A percentile compares a stretch with the other conserved stretches of the same genome.
Evolutionary conservation across 371 early-diverging fungal species (phyloP).

Genomic region (Zychaea mexicana): DNA sequence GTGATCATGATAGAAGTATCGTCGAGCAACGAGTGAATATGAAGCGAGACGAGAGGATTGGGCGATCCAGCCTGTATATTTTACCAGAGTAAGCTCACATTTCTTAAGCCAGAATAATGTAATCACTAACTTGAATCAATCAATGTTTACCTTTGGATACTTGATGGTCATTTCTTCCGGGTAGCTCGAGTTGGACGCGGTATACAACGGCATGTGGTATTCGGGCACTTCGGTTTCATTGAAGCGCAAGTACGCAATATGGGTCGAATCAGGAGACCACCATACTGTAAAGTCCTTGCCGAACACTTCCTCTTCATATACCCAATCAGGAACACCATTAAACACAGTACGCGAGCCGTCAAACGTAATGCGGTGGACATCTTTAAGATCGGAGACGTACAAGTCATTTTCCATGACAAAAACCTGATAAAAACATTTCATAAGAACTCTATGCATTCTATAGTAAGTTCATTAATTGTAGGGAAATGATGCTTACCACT

Average conservation of each 20-base stretch:
- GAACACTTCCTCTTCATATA: constrained; percentile 96
- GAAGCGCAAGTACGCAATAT: constrained; percentile 83
- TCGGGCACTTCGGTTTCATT: constrained; percentile 86
- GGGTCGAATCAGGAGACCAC: constrained; percentile 89
- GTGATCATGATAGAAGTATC: constrained; percentile 39
- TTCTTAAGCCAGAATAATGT: too few relatives aligned
- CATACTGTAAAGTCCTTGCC: constrained; percentile 70
- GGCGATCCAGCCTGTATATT: constrained; percentile 77
- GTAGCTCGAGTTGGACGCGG: constrained; percentile 58
- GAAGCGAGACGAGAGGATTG: constrained; percentile 83
- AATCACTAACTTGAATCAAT: too few relatives aligned
- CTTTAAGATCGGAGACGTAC: constrained; percentile 70
- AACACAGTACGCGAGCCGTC: constrained; percentile 86
- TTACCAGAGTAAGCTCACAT: too few relatives aligned
- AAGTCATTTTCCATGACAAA: constrained; percentile 90
- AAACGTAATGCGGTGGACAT: constrained; percentile 75
- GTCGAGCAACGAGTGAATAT: constrained; percentile 53
- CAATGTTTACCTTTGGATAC: constrained; percentile 85
- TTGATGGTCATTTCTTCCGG: constrained; percentile 74
- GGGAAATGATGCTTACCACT: constrained; percentile 38
- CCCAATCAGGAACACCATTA: constrained; percentile 98
- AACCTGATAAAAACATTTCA: constrained; percentile 37
- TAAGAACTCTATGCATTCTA: too few relatives aligned
- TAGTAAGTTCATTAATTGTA: not conserved
- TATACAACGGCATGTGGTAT: constrained; percentile 72